Percentiles rank a stretch among this genome's conserved stretches.
phyloP scores from a whole-genome alignment of 164 flowering plant genomes.

The Brasenia schreberi region DNA sequence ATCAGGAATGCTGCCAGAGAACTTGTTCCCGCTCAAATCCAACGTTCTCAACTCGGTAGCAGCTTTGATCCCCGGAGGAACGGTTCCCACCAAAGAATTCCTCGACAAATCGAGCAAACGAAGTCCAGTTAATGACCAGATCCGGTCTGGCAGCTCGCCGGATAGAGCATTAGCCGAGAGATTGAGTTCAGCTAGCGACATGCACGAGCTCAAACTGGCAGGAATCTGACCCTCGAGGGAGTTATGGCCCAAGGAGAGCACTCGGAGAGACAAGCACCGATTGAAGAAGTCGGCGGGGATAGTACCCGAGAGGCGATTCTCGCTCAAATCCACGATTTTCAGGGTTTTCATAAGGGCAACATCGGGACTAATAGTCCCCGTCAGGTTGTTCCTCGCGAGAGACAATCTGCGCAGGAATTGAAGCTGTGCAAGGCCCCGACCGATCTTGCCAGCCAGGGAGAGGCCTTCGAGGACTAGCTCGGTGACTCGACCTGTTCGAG shows the following conservation, averaged over 20 bases:
- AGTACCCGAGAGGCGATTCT: constrained; percentile 54
- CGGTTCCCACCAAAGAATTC: constrained; percentile 59
- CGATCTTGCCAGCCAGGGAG: constrained; percentile 58
- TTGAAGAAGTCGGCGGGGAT: constrained; percentile 61
- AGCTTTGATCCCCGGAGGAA: constrained; percentile 44
- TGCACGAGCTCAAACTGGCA: constrained; percentile 43
- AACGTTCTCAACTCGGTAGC: constrained; percentile 41
- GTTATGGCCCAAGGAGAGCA: constrained; percentile 59
- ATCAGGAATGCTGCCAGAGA: constrained; percentile 53
- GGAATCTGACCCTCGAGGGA: constrained; percentile 58
- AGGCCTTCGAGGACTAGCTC: constrained; percentile 72
- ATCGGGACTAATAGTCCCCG: constrained; percentile 48
- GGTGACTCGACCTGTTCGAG: constrained; percentile 56
- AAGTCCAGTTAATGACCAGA: constrained; percentile 61
- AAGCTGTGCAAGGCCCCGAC: constrained; percentile 57
- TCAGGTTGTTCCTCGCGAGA: constrained; percentile 55
- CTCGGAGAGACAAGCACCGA: constrained; percentile 58
- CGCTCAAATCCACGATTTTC: constrained; percentile 49
- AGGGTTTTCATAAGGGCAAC: constrained; percentile 36
- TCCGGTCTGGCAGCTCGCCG: constrained; percentile 42
- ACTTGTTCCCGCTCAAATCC: constrained; percentile 37
- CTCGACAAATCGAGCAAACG: constrained; percentile 62
- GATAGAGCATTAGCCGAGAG: constrained; percentile 64
- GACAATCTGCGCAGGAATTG: constrained; percentile 52
- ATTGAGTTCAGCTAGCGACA: constrained; percentile 43